phyloP scores from a whole-genome alignment of 768 basidiomycete species.

The Suillus brevipes region DNA sequence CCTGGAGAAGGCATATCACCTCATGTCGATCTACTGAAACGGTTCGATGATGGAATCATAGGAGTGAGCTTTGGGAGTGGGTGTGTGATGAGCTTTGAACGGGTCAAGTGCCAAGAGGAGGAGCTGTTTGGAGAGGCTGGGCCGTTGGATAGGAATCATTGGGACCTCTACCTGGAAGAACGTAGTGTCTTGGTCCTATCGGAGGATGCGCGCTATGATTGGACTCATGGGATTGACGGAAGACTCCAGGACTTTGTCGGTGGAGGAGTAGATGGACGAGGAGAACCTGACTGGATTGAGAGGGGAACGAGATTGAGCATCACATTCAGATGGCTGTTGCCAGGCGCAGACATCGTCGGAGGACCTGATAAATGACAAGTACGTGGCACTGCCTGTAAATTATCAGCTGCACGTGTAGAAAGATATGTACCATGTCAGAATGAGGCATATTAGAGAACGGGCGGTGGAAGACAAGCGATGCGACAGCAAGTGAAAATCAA shows the following conservation, averaged over 20 bases:
- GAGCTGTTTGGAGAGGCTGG: neutral
- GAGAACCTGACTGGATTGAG: conserved; percentile 40
- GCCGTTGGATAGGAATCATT: conserved; percentile 12
- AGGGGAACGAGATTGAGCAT: conserved; percentile 70
- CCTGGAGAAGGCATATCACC: conserved; percentile 89
- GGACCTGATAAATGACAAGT: conserved; percentile 18
- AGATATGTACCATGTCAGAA: neutral
- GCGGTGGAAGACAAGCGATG: conserved; percentile 4
- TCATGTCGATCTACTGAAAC: conserved; percentile 81
- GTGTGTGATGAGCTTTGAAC: conserved; percentile 76
- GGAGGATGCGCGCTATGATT: conserved; percentile 78
- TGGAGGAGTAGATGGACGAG: conserved; percentile 20
- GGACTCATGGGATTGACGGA: conserved; percentile 86
- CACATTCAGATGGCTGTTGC: conserved; percentile 84
- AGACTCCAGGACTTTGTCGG: conserved; percentile 59
- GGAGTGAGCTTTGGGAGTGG: conserved; percentile 82
- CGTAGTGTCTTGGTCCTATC: conserved; percentile 77
- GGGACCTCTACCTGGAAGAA: conserved; percentile 70
- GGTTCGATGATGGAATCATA: conserved; percentile 89
- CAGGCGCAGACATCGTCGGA: conserved; percentile 83
- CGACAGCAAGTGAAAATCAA: conserved; percentile 23
- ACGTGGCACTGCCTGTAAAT: neutral
- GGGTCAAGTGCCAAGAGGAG: conserved; percentile 18
- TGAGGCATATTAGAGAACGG: neutral
- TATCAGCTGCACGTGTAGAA: conserved; percentile 3